Evolutionary conservation across 2,329 filamentous ascomycete species (phyloP), one percentile per base, ranked within the genome.

Genomic region (Scedosporium aurantiacum): DNA sequence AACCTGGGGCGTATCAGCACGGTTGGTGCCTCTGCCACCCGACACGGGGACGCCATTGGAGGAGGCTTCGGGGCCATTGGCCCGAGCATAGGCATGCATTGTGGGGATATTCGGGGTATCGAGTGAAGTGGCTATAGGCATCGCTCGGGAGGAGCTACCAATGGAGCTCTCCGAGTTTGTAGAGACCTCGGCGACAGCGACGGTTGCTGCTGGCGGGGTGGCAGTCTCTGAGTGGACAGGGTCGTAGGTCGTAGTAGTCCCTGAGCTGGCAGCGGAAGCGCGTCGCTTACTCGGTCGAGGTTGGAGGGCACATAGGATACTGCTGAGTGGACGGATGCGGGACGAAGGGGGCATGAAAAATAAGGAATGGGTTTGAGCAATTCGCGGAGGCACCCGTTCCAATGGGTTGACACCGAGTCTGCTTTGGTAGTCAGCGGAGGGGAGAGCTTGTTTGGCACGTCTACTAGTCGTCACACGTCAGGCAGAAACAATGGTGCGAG

Each of bases 31-130:
- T 23, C 55, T 61, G 5, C 28, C 58, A 25, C 37, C 32, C 25
- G 58, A 25, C 45, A 60, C 58, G 28, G 58, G 58, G 27, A 41
- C 58, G 27, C 58, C 60, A 32, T 61, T 58, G 43, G 60, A 61
- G 55, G 21, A 40, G 16, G 40, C n/a, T 18, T 62, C 60, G 32
- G 55, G 43, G 45, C 23, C 41, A 23, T 56, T 40, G 23, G 60
- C 60, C 41, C 60, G 23, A 23, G 60, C 60, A 32, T 58, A 62
- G 8, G 60, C 55, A 21, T 62, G 60, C 60, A 62, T 62, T 37
- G 54, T 47, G 18, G 45, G 28, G n/a, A 50, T 43, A 21, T 54
- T 18, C 23, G 58, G 47, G n/a, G 32, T 25, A 37, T 18, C 32
- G 28, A 40, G 10, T 10, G 32, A 37, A n/a, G 58, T 60, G 23